Percentiles rank a stretch among this genome's conserved stretches.
These are phyloP conservation scores for Alectoria sarmentosa DNA, from an alignment of 495 filamentous ascomycete genomes.

Conservation along the genomic window DNA sequence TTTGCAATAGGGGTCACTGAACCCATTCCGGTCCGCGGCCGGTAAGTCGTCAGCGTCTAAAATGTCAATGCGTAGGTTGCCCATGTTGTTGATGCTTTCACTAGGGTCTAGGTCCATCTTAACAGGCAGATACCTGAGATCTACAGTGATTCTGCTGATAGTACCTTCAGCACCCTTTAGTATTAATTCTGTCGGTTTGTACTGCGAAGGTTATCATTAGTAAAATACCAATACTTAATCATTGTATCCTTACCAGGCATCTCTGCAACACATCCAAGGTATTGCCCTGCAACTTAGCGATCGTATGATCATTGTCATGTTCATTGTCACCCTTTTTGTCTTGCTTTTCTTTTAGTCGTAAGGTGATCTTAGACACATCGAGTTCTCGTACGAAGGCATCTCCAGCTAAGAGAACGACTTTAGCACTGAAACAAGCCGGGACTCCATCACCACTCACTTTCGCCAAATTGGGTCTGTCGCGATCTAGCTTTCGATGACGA, in stretches of 20 bases:
- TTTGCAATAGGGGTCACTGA: slow-evolving; percentile 93
- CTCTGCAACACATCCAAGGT: slow-evolving; percentile 80
- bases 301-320: slow-evolving; percentile 54
- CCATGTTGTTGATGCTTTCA: slow-evolving; percentile 99
- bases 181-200: slow-evolving; percentile 76
- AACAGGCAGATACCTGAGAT: slow-evolving; percentile 87
- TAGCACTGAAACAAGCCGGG: slow-evolving; percentile 4
- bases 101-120: slow-evolving; percentile 88
- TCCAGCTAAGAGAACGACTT: slow-evolving; percentile 47
- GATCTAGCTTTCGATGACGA: slow-evolving; percentile 64
- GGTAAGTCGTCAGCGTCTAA: slow-evolving; percentile 82
- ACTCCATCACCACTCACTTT: slow-evolving; percentile 46
- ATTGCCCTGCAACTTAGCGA: slow-evolving; percentile 77
- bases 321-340: slow-evolving; percentile 67
- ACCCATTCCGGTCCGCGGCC: slow-evolving; percentile 89
- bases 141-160: slow-evolving; percentile 75
- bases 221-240: slow-evolving; percentile 2
- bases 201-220: slow-evolving; percentile 42
- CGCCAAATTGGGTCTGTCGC: slow-evolving; percentile 63
- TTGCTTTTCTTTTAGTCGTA: slow-evolving; percentile 69
- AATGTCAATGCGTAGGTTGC: slow-evolving; percentile 83
- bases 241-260: slow-evolving; percentile 57
- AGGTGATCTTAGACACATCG: slow-evolving; percentile 86
- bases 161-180: slow-evolving; percentile 70
- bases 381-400: slow-evolving; percentile 95